Percentiles rank a stretch among this genome's conserved stretches.
Conservation (phyloP, 805 yeast genomes). For the Lipomyces spencermartinsiae region DNA sequence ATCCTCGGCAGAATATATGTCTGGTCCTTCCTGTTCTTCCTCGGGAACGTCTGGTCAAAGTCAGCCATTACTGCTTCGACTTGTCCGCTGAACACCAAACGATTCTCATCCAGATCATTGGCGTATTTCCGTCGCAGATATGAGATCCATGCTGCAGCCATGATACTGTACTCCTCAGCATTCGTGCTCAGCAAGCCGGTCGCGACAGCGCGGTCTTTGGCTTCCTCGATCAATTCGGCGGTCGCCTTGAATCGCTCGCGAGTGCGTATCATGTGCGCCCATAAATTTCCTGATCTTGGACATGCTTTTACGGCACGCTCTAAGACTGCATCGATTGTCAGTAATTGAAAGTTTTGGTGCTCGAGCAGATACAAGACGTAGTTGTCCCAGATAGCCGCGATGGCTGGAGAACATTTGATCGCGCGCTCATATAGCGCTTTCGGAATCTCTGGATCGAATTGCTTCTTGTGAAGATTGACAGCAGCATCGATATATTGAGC, state of each 20-base stretch:
- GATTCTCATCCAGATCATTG: background rate
- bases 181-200: conserved; percentile 17
- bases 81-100: background rate
- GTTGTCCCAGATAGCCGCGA: conserved; percentile 43
- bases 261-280: conserved; percentile 39
- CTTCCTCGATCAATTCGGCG: conserved; percentile 13
- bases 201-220: conserved; percentile 26
- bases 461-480: conserved; percentile 32
- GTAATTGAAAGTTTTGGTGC: conserved; percentile 11
- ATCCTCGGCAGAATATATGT: conserved; percentile 22
- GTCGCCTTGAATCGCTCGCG: conserved; percentile 23
- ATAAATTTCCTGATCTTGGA: conserved; percentile 41
- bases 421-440: conserved; percentile 44
- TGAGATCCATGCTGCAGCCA: conserved; percentile 29
- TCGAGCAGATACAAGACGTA: conserved; percentile 41
- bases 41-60: conserved; percentile 8
- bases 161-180: conserved; percentile 24
- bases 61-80: background rate
- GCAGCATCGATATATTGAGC: conserved; percentile 43
- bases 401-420: conserved; percentile 21
- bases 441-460: conserved; percentile 27
- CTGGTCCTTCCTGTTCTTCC: conserved; percentile 11
- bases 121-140: conserved; percentile 19
- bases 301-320: conserved; percentile 40
- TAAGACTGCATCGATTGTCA: conserved; percentile 22